Base-by-base conservation (phyloP, 805 yeast species). In the Candida orba region DNA sequence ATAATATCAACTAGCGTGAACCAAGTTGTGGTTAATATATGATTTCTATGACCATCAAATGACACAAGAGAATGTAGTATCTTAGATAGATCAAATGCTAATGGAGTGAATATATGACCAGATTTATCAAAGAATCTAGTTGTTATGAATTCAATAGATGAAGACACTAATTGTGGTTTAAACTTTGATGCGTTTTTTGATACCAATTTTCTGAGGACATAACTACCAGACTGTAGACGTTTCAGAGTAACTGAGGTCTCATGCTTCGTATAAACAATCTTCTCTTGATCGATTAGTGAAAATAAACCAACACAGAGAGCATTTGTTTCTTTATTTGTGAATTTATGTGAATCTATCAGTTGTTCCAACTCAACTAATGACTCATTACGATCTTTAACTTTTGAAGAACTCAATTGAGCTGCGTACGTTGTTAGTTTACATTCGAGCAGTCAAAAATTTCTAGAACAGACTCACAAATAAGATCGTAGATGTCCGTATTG, bases 331-430 rank as follows among this genome's bases (percentile, higher is more conserved):
- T 46, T 34, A 30, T 40, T 37, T 41, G 53, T 20, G 60, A 62
- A 23, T 43, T 37, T 43, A 51, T 53, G 47, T 49, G 51, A 25
- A n/a, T 44, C 36, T 1, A 50, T 43, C 5, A 50, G 57, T 40
- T 56, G 62, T 10, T 68, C 68, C 24, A 76, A 51, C 24, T 57
- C 63, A 18, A 58, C 57, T 8, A 81, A 52, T 0, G 75, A 83
- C 39, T 72, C 77, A 48, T 66, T 75, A 33, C 86, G 62, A 13
- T 78, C 84, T 48, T 71, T 73, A 29, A 76, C 62, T 52, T 73
- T 79, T 3, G 69, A 47, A 1, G 86, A 80, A 22, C 63, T 63
- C 34, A 80, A 61, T 27, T 46, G 50, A 4, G 51, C 58, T 54
- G 27, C 3, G n/a, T n/a, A 15, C 34, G 17, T n/a, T 36, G 51